Evolutionary conservation across 441 rosid species (phyloP), one percentile per base, ranked within the genome.

Genomic region (Aleurites moluccanus): DNA sequence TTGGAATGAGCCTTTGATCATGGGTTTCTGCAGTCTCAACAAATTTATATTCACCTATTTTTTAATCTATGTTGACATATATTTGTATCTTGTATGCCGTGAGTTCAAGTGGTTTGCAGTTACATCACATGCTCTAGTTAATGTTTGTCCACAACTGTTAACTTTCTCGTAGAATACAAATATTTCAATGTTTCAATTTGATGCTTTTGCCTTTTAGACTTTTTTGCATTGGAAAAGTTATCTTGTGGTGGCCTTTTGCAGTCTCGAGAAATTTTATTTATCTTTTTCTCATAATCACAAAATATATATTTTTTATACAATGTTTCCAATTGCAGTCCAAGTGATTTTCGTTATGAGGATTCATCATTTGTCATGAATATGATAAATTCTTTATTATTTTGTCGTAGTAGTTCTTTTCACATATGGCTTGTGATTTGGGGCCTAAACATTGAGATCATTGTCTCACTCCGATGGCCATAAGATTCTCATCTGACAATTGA

Each of bases 161-260:
- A 68, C 1, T 28, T 28, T 20, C 49, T 63, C 33, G 21, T 62
- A 3, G 45, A 72, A 33, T n/a, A 20, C 7, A 20, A 53, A 18
- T 53, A 53, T 28, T 27, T 18, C 25, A n/a, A 50, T 73, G 52
- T 56, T 64, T 52, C 40, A 23, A 63, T 21, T 73, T 47, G 69
- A 49, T 66, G 18, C 56, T 44, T 28, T 66, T 56, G 30, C 21
- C 50, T 56, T 53, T 11, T 33, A 30, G 47, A 6, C 0, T 21
- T 53, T 53, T 30, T 33, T 69, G 49, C 30, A 10, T 30, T 35
- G 25, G n/a, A 70, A 56, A 69, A 69, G 64, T 57, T 11, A 11
- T 60, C 59, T 56, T 25, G 56, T 56, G 60, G 64, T 28, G 30
- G 35, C 40, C 53, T 38, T 73, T 28, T 27, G 33, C 15, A 9